Evolutionary conservation across 2,329 filamentous ascomycete genomes (phyloP), one percentile per base, ranked within the genome.

Genomic region (Bipolaris zeicola): DNA sequence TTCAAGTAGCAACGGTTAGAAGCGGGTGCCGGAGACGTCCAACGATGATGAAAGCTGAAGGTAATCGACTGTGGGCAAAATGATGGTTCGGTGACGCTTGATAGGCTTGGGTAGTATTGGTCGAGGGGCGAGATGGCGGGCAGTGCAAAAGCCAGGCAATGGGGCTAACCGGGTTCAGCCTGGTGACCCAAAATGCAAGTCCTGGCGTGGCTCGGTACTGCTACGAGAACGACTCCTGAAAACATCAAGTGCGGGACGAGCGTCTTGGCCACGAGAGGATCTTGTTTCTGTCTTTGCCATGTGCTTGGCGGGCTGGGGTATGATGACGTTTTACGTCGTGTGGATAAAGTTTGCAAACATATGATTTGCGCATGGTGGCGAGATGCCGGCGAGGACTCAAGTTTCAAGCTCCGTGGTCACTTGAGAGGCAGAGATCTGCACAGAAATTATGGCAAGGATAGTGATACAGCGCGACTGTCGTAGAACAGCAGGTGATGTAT

Each of bases 391-490:
- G 20, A 47, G 34, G 18, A 11, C 16, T 38, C 26, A 13, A 20
- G 37, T 26, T 16, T 42, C 38, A 36, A 13, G 33, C 33, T 47
- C 13, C 14, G n/a, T 24, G 39, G 39, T 26, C 24, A 38, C 22
- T 20, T 18, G 11, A 22, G 22, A 28, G 34, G 47, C 16, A 16
- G 16, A 16, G 13, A n/a, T 37, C 26, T 13, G 20, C 16, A 24
- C 37, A 41, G 37, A 42, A 16, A 47, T 33, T 71, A 73, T 90
- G 87, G 31, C 42, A 90, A 13, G n/a, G 28, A 18, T 16, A 20
- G 18, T 33, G 39, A n/a, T 42, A 7, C 13, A 11, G 20, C 22
- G 22, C 13, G 6, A 42, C 14, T 38, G 36, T 3, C 14, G 36
- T 16, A 18, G 28, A 31, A 13, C 28, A 31, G 7, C 28, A 31